A percentile compares a stretch with the other conserved stretches of the same genome.
Conservation (phyloP, 805 yeast genomes). For the Grigorovia yakushimaensis region DNA sequence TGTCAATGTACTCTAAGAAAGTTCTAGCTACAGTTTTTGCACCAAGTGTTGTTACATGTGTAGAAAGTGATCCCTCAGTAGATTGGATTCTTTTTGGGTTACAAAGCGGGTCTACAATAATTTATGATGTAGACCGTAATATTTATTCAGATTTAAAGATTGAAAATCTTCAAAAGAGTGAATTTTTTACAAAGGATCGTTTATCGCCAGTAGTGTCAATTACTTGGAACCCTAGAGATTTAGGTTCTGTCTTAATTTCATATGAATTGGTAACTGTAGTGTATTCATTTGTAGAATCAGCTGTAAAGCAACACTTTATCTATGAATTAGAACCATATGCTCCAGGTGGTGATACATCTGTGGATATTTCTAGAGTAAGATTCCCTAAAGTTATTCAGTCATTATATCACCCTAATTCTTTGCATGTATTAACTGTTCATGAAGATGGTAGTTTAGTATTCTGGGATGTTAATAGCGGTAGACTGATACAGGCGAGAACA, state of each 20-base stretch:
- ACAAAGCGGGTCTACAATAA: conserved; percentile 59
- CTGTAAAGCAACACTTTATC: conserved; percentile 44
- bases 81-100: conserved; percentile 83
- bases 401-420: conserved; percentile 86
- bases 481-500: conserved; percentile 63
- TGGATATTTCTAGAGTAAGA: conserved; percentile 23
- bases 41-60: conserved; percentile 56
- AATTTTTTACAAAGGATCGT: conserved; percentile 46
- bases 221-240: conserved; percentile 82
- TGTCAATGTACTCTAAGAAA: conserved; percentile 57
- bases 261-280: conserved; percentile 61
- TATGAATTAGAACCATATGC: conserved; percentile 60
- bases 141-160: conserved; percentile 53
- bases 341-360: conserved; percentile 53
- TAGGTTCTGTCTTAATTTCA: conserved; percentile 65
- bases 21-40: conserved; percentile 52
- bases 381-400: conserved; percentile 42
- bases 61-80: conserved; percentile 74
- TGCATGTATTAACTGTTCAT: conserved; percentile 71
- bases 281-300: conserved; percentile 55
- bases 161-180: conserved; percentile 55
- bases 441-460: conserved; percentile 78
- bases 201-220: conserved; percentile 57
- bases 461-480: conserved; percentile 85
- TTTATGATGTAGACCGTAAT: conserved; percentile 78